Percentiles rank a stretch among this genome's conserved stretches.
Evolutionary conservation across 306 rosid species (phyloP).

Genomic region (Neltuma alba): DNA sequence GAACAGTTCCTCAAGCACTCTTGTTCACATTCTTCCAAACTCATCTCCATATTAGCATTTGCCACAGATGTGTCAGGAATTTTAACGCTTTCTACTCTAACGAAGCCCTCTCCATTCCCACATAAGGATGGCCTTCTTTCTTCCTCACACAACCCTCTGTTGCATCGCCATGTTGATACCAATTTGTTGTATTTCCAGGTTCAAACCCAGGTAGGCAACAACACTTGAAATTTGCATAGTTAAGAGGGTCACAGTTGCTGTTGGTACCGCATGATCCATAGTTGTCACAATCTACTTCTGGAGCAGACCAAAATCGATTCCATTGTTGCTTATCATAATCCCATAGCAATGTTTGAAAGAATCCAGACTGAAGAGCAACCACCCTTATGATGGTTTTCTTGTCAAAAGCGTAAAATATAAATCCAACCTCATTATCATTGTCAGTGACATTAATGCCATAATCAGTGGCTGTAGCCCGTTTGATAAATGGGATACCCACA

Average conservation of each 20-base stretch:
- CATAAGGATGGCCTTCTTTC: neutral
- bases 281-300: conserved; percentile 52
- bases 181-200: conserved; percentile 45
- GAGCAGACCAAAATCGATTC: conserved; percentile 49
- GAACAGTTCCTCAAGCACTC: conserved; percentile 62
- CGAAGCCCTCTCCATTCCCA: neutral
- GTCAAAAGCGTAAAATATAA: conserved; percentile 21
- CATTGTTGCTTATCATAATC: conserved; percentile 43
- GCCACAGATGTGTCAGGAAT: conserved; percentile 34
- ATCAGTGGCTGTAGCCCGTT: neutral
- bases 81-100: neutral
- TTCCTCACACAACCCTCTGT: conserved; percentile 22
- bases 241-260: conserved; percentile 51
- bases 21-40: conserved; percentile 41
- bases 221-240: conserved; percentile 44
- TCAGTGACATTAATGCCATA: neutral
- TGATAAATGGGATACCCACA: neutral
- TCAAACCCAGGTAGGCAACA: conserved; percentile 67
- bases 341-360: conserved; percentile 41
- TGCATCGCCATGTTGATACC: conserved; percentile 51
- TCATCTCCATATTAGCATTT: conserved; percentile 29
- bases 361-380: conserved; percentile 42
- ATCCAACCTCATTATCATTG: conserved; percentile 1
- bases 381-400: conserved; percentile 29
- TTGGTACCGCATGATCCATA: conserved; percentile 56